Evolutionary conservation across 495 filamentous ascomycete species (phyloP).

Genomic region (Chaetomium tenue): DNA sequence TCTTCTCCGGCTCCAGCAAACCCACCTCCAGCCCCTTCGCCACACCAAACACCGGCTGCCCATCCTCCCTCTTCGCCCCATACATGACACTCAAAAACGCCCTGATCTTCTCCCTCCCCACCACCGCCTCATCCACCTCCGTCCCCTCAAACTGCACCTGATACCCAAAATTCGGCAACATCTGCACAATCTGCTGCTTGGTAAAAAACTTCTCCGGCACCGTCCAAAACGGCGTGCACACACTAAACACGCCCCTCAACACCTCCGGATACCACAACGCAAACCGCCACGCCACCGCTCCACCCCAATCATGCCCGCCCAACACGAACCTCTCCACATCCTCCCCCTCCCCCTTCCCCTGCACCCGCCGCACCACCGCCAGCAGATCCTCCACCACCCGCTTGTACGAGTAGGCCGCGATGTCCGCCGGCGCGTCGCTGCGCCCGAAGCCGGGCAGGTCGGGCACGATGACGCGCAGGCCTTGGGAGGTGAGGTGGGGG

Average conservation of each 20-base stretch:
- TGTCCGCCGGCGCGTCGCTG: constrained; percentile 55
- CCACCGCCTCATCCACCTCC: constrained; percentile 61
- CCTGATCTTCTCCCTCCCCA: constrained; percentile 54
- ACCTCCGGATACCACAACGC: constrained; percentile 70
- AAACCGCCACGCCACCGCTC: constrained; percentile 56
- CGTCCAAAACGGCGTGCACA: constrained; percentile 72
- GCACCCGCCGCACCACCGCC: constrained; percentile 20
- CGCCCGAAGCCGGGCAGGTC: constrained; percentile 66
- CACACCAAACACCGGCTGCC: constrained; percentile 54
- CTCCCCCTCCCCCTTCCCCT: background rate
- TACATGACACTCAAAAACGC: constrained; percentile 69
- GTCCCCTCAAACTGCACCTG: constrained; percentile 73
- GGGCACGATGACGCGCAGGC: constrained; percentile 53
- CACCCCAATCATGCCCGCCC: constrained; percentile 86
- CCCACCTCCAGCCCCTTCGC: constrained; percentile 55
- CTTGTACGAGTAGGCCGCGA: constrained; percentile 62
- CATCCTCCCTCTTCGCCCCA: constrained; percentile 56
- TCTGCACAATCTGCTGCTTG: constrained; percentile 52
- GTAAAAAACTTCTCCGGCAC: constrained; percentile 48
- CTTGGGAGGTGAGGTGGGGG: constrained; percentile 61
- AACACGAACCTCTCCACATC: constrained; percentile 48
- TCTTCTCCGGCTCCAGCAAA: constrained; percentile 39
- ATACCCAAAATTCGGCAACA: constrained; percentile 72
- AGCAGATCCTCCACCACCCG: constrained; percentile 62
- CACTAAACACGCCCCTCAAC: constrained; percentile 66